These are phyloP conservation scores for Paspalum vaginatum DNA, from an alignment of 176 grass and related monocot genomes.

Conservation along the genomic window DNA sequence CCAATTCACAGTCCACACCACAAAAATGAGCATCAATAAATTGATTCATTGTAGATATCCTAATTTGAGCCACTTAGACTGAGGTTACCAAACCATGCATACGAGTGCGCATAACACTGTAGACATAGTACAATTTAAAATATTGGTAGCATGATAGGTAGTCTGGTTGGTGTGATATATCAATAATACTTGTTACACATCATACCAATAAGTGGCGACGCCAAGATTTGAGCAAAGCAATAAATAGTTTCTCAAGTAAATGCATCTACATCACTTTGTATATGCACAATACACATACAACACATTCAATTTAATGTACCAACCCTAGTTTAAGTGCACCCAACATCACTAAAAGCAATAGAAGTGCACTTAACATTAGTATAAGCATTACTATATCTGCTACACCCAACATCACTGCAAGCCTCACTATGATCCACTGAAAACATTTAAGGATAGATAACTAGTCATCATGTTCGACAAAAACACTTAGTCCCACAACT, in stretches of 20 bases:
- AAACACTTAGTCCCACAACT: neutral
- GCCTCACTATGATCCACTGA: too few relatives aligned
- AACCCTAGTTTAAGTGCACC: neutral
- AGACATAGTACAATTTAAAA: too few relatives aligned
- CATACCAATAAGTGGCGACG: neutral
- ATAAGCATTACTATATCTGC: too few relatives aligned
- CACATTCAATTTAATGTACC: neutral
- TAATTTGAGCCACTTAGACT: neutral
- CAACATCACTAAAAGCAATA: too few relatives aligned
- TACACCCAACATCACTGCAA: too few relatives aligned
- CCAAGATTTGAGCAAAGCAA: neutral
- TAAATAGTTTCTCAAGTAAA: neutral
- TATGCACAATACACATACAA: too few relatives aligned
- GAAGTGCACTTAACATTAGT: too few relatives aligned
- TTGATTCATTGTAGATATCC: neutral
- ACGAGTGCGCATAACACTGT: too few relatives aligned
- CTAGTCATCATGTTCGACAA: neutral
- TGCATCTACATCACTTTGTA: neutral
- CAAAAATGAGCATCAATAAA: neutral
- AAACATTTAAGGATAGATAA: neutral
- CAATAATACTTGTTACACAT: neutral
- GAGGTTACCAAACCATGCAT: too few relatives aligned
- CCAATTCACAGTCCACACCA: neutral
- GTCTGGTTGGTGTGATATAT: neutral
- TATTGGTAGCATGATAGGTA: too few relatives aligned